Base-by-base conservation (phyloP, 176 grass and related monocot species). In the Rhynchospora pubera region DNA sequence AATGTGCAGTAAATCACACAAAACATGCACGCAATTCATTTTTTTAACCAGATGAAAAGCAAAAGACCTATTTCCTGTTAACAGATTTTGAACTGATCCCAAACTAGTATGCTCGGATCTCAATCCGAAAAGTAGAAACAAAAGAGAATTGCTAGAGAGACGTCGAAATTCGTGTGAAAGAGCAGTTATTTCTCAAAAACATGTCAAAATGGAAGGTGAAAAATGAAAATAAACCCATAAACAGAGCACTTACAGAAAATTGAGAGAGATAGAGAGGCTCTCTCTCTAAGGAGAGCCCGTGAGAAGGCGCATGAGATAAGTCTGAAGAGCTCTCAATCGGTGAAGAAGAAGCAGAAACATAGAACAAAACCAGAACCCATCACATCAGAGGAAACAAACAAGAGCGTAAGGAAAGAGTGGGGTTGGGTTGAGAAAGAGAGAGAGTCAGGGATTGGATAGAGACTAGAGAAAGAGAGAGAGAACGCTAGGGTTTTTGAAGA, bases 271-370 rank as follows among this genome's bases (percentile, higher is more conserved):
- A 23, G 45, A 28, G 59, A 61, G 74, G 65, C 79, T 64, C 66
- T 76, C 85, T 75, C 79, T 82, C 85, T 86, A 86, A 77, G 71
- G 85, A 86, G 79, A 86, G 85, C 85, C 85, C 44, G 22, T 47
- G 30, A 47, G 65, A 47, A 63, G 52, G 51, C 65, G 66, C 85
- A 82, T 86, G 51, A 82, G 43, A 82, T 11, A 46, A 59, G 2
- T 63, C 9, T 19, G 6, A 56, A 70, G 21, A 62, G 62, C 24
- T 42, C 21, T 6, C 16, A 30, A 30, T 52, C 18, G 58, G 47
- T 2, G 65, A 52, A 63, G 74, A 42, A 32, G 48, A 47, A 2
- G 45, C 10, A 14, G 7, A 28, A n/a, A 65, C 39, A 28, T 13
- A 7, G 43, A 48, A 1, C 15, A 39, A 65, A 79, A 71, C 62